Conservation (phyloP, 352 stramenopile species). For the Globisporangium irregulare region DNA sequence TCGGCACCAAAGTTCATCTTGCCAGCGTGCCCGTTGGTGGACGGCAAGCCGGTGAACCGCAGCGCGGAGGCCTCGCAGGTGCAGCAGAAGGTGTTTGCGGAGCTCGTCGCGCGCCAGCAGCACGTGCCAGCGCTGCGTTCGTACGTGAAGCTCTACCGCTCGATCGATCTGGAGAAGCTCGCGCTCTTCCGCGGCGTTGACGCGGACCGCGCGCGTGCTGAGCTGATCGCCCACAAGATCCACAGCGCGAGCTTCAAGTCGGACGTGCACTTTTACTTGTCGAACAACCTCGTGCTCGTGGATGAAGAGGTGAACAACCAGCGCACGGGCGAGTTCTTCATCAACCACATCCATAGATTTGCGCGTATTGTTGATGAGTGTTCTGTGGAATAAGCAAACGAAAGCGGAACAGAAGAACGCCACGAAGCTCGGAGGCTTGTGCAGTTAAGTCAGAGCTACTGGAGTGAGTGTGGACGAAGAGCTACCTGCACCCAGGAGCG, state of each 20-base stretch:
- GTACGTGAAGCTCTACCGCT: constrained; percentile 97
- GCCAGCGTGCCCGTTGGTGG: constrained; percentile 59
- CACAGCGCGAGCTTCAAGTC: constrained; percentile 57
- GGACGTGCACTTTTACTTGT: constrained; percentile 84
- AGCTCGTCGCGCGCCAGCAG: constrained; percentile 87
- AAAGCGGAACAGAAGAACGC: constrained; percentile 1
- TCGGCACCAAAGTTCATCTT: constrained; percentile 96
- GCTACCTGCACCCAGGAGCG: not conserved
- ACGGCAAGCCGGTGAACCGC: constrained; percentile 53
- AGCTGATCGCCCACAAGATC: constrained; percentile 83
- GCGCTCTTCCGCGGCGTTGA: constrained; percentile 87
- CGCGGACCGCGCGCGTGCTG: constrained; percentile 56
- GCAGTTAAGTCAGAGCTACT: not conserved
- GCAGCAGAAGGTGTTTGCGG: constrained; percentile 86
- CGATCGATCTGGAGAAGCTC: constrained; percentile 94
- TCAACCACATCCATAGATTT: constrained; percentile 88
- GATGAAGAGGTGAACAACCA: constrained; percentile 84
- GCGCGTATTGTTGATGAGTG: constrained; percentile 85
- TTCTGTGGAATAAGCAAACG: constrained; percentile 36
- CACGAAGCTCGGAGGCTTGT: not conserved
- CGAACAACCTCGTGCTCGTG: constrained; percentile 74
- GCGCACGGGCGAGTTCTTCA: constrained; percentile 87
- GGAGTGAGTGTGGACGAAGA: not conserved
- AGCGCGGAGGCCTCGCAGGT: constrained; percentile 64
- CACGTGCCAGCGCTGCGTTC: constrained; percentile 90